These are phyloP conservation scores for Parathielavia hyrcaniae DNA, from an alignment of 495 filamentous ascomycete genomes.

Conservation along the genomic window DNA sequence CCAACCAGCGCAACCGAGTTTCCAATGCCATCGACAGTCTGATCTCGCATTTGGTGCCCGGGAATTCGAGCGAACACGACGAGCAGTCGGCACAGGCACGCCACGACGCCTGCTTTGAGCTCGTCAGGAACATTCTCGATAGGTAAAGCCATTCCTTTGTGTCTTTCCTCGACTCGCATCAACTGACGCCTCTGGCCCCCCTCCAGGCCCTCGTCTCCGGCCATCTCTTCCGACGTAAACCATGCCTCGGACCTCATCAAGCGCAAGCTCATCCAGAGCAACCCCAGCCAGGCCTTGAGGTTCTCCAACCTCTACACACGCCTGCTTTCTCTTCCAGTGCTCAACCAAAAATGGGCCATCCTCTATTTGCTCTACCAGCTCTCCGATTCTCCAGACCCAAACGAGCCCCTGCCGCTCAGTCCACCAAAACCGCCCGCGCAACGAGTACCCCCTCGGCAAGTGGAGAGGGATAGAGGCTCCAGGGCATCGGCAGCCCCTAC, in stretches of 20 bases:
- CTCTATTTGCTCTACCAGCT: constrained; percentile 83
- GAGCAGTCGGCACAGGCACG: constrained; percentile 46
- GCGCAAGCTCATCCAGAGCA: constrained; percentile 69
- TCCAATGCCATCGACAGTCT: constrained; percentile 52
- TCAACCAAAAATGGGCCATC: constrained; percentile 95
- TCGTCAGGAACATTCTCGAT: constrained; percentile 46
- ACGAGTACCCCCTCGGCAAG: constrained; percentile 15
- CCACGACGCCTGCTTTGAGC: constrained; percentile 47
- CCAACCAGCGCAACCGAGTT: constrained; percentile 41
- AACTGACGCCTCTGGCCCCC: constrained; percentile 19
- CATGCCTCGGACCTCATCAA: constrained; percentile 90
- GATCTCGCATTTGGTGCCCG: constrained; percentile 49
- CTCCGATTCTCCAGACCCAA: constrained; percentile 54
- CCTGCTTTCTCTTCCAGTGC: constrained; percentile 79
- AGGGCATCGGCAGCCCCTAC: constrained; percentile 23
- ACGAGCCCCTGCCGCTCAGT: constrained; percentile 34
- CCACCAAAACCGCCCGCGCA: constrained; percentile 24
- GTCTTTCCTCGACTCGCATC: not conserved
- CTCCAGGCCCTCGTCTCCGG: constrained; percentile 31
- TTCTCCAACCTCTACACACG: constrained; percentile 86
- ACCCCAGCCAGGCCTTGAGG: constrained; percentile 75
- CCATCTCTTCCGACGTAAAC: constrained; percentile 60
- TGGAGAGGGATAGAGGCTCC: constrained; percentile 23
- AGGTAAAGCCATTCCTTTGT: constrained; percentile 31
- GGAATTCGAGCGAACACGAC: constrained; percentile 41